Conservation (phyloP, 1,139 yeast species). For the Protomyces gravidus region DNA sequence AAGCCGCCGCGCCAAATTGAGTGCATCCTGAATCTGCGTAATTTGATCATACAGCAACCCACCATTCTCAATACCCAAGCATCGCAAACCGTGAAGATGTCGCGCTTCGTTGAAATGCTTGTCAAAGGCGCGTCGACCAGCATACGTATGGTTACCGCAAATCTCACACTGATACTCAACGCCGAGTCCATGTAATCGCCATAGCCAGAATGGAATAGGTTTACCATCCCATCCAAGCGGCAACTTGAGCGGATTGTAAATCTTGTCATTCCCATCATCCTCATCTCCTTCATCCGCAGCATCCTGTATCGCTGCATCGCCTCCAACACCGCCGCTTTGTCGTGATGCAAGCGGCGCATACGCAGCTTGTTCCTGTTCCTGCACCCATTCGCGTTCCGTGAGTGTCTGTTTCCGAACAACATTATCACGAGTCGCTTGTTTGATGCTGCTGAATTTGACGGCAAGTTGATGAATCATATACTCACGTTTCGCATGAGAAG, state of each 20-base stretch:
- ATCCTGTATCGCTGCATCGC: slow-evolving; percentile 20
- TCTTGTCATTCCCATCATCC: slow-evolving; percentile 35
- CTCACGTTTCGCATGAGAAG: slow-evolving; percentile 40
- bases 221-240: slow-evolving; percentile 86
- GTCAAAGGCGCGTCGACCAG: slow-evolving; percentile 68
- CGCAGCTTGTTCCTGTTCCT: slow-evolving; percentile 45
- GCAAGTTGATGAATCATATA: slow-evolving; percentile 43
- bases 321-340: slow-evolving; percentile 10
- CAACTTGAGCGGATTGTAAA: slow-evolving; percentile 52
- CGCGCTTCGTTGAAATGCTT: slow-evolving; percentile 67
- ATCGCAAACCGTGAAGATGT: slow-evolving; percentile 69
- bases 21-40: slow-evolving; percentile 63
- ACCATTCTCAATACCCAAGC: slow-evolving; percentile 63
- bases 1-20: slow-evolving; percentile 51
- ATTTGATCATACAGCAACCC: slow-evolving; percentile 57
- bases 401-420: slow-evolving; percentile 63
- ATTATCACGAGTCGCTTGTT: slow-evolving; percentile 55
- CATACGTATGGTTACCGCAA: slow-evolving; percentile 71
- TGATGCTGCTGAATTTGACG: slow-evolving; percentile 42
- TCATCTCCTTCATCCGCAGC: slow-evolving; percentile 35
- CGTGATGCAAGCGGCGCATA: slow-evolving; percentile 28
- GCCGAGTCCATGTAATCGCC: slow-evolving; percentile 81
- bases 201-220: slow-evolving; percentile 92
- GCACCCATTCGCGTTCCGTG: slow-evolving; percentile 66
- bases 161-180: slow-evolving; percentile 73